Evolutionary conservation across 1,284 basidiomycete species (phyloP).

Genomic region (Puccinia triticina): DNA sequence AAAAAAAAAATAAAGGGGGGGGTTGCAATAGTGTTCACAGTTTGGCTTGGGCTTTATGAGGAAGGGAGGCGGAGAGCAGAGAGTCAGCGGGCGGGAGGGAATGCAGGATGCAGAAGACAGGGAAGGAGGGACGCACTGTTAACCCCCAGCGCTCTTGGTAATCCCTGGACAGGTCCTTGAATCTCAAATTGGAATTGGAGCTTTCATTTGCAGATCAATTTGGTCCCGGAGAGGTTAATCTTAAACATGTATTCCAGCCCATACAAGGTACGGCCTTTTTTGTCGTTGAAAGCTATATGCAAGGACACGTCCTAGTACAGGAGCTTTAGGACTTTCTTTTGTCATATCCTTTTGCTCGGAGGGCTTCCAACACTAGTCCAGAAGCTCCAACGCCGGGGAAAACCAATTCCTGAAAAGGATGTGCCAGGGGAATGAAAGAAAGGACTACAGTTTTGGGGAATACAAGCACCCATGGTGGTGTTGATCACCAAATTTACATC

Average conservation of each 20-base stretch:
- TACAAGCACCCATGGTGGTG: not conserved
- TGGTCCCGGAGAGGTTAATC: slow-evolving; percentile 62
- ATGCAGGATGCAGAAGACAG: too few relatives aligned
- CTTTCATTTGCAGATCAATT: slow-evolving; percentile 61
- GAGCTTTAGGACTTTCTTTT: slow-evolving; percentile 70
- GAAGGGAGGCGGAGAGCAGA: too few relatives aligned
- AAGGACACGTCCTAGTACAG: slow-evolving; percentile 75
- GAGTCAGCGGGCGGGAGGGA: too few relatives aligned
- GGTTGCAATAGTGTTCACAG: too few relatives aligned
- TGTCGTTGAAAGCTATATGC: slow-evolving; percentile 69
- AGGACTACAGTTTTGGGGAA: not conserved
- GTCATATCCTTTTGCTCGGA: slow-evolving; percentile 74
- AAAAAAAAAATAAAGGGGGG: too few relatives aligned
- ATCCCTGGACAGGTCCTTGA: too few relatives aligned
- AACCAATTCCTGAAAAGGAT: slow-evolving; percentile 73
- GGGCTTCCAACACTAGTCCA: slow-evolving; percentile 79
- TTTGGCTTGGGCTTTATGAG: too few relatives aligned
- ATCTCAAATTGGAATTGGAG: slow-evolving; percentile 65
- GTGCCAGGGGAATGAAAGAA: not conserved
- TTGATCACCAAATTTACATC: not conserved
- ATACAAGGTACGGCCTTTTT: slow-evolving; percentile 93
- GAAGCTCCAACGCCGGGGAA: slow-evolving; percentile 99
- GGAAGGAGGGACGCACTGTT: too few relatives aligned
- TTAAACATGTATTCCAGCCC: slow-evolving; percentile 79
- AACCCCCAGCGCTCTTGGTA: too few relatives aligned